Percentiles rank a stretch among this genome's conserved stretches.
Evolutionary conservation across 441 rosid species (phyloP).

Genomic region (Mallotus repandus): DNA sequence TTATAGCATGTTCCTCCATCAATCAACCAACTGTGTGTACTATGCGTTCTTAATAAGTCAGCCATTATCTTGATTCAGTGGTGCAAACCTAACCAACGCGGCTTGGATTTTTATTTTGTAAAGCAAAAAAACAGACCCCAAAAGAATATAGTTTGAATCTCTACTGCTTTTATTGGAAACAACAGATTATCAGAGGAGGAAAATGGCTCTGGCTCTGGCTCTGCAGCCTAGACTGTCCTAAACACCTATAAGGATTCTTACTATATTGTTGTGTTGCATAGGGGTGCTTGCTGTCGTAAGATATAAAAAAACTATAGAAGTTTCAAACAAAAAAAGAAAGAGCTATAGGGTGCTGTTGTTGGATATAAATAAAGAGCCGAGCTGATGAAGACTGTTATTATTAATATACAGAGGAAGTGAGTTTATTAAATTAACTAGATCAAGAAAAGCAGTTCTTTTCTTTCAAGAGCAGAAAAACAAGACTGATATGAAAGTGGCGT

Average conservation of each 20-base stretch:
- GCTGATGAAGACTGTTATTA: background rate
- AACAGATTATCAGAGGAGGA: background rate
- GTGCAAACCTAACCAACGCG: background rate
- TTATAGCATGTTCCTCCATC: conserved; percentile 1
- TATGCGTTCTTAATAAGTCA: background rate
- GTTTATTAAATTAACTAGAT: background rate
- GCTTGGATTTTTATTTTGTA: background rate
- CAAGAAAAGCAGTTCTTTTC: background rate
- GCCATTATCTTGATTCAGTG: background rate
- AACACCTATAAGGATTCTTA: background rate
- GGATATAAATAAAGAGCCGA: background rate
- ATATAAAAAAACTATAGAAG: background rate
- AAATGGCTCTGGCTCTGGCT: background rate
- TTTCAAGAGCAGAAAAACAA: background rate
- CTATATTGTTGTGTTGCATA: conserved; percentile 5
- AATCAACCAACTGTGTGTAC: background rate
- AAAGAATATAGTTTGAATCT: background rate
- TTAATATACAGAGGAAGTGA: background rate
- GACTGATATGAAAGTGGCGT: background rate
- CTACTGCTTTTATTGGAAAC: conserved; percentile 8
- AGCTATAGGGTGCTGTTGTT: background rate
- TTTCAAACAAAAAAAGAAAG: too few relatives aligned
- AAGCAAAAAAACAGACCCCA: background rate
- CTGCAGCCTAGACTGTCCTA: conserved; percentile 12
- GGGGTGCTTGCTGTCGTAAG: background rate